Conservation (phyloP, 164 flowering plant species). For the Nymphaea thermarum region DNA sequence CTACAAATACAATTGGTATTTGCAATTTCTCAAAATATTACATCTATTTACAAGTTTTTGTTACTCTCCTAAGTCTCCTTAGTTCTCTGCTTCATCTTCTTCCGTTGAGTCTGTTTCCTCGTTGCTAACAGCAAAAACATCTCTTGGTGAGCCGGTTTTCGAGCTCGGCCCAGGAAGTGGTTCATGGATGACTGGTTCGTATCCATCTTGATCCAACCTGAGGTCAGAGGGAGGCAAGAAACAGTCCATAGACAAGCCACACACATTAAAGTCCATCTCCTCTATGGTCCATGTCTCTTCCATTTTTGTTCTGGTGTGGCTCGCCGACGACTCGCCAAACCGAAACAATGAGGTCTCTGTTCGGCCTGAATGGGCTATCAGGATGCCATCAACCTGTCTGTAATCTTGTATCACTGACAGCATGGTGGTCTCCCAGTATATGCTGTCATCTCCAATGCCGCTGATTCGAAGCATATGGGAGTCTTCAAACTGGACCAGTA, state of each 20-base stretch:
- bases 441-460: slow-evolving; percentile 43
- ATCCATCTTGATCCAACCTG: slow-evolving; percentile 21
- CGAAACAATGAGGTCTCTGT: slow-evolving; percentile 46
- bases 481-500: slow-evolving; percentile 67
- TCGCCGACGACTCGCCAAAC: slow-evolving; percentile 35
- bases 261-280: slow-evolving; percentile 57
- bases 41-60: background rate
- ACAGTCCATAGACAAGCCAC: slow-evolving; percentile 50
- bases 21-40: background rate
- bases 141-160: background rate
- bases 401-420: slow-evolving; percentile 61
- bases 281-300: slow-evolving; percentile 69
- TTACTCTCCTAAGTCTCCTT: background rate
- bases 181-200: background rate
- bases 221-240: slow-evolving; percentile 64
- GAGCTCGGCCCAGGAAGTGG: background rate
- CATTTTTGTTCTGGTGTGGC: slow-evolving; percentile 47
- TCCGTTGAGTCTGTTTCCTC: background rate
- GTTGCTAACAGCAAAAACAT: background rate
- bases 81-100: background rate
- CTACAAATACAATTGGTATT: background rate
- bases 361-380: slow-evolving; percentile 66
- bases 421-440: slow-evolving; percentile 76
- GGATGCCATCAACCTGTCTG: slow-evolving; percentile 49
- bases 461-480: slow-evolving; percentile 36